Percentiles rank a stretch among this genome's conserved stretches.
Evolutionary conservation across 441 rosid species (phyloP).

Genomic region (Francoa sonchifolia): DNA sequence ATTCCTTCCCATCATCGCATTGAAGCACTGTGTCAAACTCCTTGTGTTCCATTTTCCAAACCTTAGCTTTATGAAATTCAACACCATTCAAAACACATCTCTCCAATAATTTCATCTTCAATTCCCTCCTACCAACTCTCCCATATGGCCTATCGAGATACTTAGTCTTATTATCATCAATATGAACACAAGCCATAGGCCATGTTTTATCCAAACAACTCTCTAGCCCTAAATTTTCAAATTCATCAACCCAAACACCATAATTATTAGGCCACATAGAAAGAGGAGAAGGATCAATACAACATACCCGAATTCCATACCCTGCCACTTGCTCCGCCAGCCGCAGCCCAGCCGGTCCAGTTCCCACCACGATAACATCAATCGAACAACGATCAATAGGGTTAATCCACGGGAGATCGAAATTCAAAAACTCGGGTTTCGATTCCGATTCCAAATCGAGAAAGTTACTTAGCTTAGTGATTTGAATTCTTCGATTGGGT

Average conservation of each 20-base stretch:
- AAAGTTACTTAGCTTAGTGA: conserved; percentile 28
- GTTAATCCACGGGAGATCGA: conserved; percentile 28
- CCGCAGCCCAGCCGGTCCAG: conserved; percentile 62
- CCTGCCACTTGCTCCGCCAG: conserved; percentile 47
- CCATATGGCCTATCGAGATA: conserved; percentile 48
- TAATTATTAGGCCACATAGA: conserved; percentile 52
- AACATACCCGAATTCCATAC: conserved; percentile 49
- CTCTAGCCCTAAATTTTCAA: conserved; percentile 35
- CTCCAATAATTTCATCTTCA: conserved; percentile 37
- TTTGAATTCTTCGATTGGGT: conserved; percentile 6
- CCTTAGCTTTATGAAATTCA: conserved; percentile 40
- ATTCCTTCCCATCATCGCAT: conserved; percentile 42
- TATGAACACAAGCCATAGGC: conserved; percentile 37
- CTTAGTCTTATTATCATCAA: conserved; percentile 35
- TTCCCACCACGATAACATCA: conserved; percentile 44
- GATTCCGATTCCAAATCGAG: conserved; percentile 34
- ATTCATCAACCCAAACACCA: conserved; percentile 74
- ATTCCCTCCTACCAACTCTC: conserved; percentile 34
- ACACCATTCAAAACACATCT: conserved; percentile 35
- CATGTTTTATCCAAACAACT: conserved; percentile 50
- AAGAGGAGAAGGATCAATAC: conserved; percentile 59
- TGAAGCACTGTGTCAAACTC: conserved; percentile 36
- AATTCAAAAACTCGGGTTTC: conserved; percentile 21
- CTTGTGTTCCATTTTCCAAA: conserved; percentile 41
- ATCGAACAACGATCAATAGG: conserved; percentile 23